Percentiles rank a stretch among this genome's conserved stretches.
Evolutionary conservation across 257 asterid species (phyloP).

Genomic region (Linderniella brevidens): DNA sequence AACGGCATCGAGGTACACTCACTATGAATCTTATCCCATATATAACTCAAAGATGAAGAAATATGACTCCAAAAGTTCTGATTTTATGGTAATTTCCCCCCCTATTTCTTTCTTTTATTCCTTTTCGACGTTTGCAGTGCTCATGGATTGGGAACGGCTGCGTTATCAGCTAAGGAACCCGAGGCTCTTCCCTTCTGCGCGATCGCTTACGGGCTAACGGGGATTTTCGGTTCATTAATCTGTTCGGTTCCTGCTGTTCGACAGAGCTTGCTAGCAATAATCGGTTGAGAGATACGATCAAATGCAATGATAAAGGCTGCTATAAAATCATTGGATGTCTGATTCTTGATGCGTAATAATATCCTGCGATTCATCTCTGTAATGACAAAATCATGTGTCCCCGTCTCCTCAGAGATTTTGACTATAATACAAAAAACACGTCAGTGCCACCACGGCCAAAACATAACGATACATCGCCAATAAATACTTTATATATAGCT

Average conservation of each 20-base stretch:
- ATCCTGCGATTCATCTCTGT: not conserved
- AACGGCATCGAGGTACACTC: constrained; percentile 78
- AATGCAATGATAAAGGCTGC: too few relatives aligned
- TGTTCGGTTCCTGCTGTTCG: constrained; percentile 85
- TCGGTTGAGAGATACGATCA: constrained; percentile 27
- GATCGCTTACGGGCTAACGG: constrained; percentile 90
- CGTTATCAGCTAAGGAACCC: constrained; percentile 92
- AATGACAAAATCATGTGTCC: too few relatives aligned
- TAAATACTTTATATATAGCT: too few relatives aligned
- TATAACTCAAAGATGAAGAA: not conserved
- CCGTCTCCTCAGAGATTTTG: too few relatives aligned
- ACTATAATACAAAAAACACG: too few relatives aligned
- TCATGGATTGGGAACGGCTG: constrained; percentile 97
- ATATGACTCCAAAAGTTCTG: not conserved
- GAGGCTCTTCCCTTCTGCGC: constrained; percentile 99
- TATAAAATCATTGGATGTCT: too few relatives aligned
- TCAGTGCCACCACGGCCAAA: too few relatives aligned
- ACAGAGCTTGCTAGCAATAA: constrained; percentile 71
- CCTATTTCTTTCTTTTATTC: not conserved
- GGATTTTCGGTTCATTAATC: constrained; percentile 80
- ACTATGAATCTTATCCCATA: too few relatives aligned
- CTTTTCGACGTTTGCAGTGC: constrained; percentile 33
- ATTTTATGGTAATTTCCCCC: not conserved
- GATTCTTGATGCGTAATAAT: too few relatives aligned
- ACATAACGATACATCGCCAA: too few relatives aligned